These are phyloP conservation scores for Erodium texanum DNA, from an alignment of 441 rosid species.

Conservation along the genomic window DNA sequence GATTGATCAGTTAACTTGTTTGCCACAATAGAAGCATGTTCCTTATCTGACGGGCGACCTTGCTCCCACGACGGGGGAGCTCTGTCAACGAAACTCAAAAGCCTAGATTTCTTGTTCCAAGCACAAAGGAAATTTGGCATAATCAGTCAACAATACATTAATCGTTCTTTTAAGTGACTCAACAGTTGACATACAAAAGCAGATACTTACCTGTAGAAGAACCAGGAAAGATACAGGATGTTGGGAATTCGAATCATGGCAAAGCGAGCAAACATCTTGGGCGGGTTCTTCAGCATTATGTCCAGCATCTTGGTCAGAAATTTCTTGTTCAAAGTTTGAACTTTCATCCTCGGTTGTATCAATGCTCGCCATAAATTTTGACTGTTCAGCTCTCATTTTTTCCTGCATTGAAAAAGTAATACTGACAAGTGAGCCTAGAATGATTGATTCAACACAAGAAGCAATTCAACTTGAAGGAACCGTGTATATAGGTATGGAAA, in stretches of 20 bases:
- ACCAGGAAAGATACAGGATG: conserved; percentile 69
- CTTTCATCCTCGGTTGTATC: conserved; percentile 38
- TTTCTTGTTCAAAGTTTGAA: conserved; percentile 41
- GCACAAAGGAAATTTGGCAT: conserved; percentile 7
- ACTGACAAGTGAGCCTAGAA: conserved; percentile 16
- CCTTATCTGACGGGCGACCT: conserved; percentile 33
- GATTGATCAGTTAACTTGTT: conserved; percentile 30
- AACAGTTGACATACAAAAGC: conserved; percentile 6
- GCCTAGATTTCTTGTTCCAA: conserved; percentile 76
- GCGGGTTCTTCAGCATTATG: conserved; percentile 32
- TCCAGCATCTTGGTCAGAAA: conserved; percentile 30
- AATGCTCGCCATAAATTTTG: conserved; percentile 71
- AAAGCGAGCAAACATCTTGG: conserved; percentile 80
- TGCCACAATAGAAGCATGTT: conserved; percentile 19
- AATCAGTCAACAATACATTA: conserved; percentile 1
- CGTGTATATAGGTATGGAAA: background rate
- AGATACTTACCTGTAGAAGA: conserved; percentile 75
- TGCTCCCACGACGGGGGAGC: conserved; percentile 69
- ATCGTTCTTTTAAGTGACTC: background rate
- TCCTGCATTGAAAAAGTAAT: conserved; percentile 41
- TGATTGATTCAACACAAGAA: conserved; percentile 11
- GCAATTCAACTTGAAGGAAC: background rate
- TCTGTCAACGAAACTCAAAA: conserved; percentile 67
- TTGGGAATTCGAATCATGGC: conserved; percentile 74
- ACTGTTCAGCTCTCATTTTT: conserved; percentile 96